phyloP scores from a whole-genome alignment of 2,329 filamentous ascomycete genomes.

The Onygenales sp. region DNA sequence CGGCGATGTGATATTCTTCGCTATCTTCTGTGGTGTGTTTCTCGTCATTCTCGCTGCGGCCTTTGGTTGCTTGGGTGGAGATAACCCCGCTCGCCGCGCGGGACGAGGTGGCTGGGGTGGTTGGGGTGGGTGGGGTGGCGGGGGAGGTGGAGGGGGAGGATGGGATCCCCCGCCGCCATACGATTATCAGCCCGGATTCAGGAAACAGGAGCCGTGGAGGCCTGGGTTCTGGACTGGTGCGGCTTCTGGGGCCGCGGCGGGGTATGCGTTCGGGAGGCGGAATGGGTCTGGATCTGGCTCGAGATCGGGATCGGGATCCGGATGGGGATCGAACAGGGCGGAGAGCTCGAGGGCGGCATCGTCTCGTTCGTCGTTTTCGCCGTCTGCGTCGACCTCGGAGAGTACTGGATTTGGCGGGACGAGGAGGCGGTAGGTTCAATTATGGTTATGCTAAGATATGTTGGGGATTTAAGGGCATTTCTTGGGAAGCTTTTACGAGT shows the following conservation, averaged over 20 bases:
- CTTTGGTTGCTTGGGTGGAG: constrained; percentile 18
- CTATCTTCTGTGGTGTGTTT: constrained; percentile 15
- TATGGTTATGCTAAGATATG: no score
- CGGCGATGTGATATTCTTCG: constrained; percentile 24
- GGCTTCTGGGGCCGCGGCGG: constrained; percentile 31
- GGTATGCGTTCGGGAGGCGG: constrained; percentile 31
- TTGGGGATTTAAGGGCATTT: no score
- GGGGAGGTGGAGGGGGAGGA: constrained; percentile 19
- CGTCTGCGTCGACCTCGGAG: neutral
- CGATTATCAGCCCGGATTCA: constrained; percentile 18
- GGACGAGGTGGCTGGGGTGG: constrained; percentile 15
- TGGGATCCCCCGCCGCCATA: constrained; percentile 35
- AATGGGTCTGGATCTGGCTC: constrained; percentile 4
- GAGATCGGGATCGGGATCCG: neutral
- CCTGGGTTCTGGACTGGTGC: constrained; percentile 41
- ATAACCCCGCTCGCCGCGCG: constrained; percentile 21
- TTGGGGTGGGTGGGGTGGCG: constrained; percentile 9
- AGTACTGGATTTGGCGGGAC: constrained; percentile 1
- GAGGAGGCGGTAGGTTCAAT: neutral
- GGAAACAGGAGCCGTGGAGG: constrained; percentile 24
- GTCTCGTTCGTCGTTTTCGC: constrained; percentile 1
- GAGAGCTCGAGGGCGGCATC: neutral
- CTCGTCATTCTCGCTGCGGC: constrained; percentile 17
- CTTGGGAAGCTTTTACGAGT: no score
- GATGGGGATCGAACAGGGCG: constrained; percentile 1